Base-by-base conservation (phyloP, 306 rosid species). In the Oxytropis ochrocephala region DNA sequence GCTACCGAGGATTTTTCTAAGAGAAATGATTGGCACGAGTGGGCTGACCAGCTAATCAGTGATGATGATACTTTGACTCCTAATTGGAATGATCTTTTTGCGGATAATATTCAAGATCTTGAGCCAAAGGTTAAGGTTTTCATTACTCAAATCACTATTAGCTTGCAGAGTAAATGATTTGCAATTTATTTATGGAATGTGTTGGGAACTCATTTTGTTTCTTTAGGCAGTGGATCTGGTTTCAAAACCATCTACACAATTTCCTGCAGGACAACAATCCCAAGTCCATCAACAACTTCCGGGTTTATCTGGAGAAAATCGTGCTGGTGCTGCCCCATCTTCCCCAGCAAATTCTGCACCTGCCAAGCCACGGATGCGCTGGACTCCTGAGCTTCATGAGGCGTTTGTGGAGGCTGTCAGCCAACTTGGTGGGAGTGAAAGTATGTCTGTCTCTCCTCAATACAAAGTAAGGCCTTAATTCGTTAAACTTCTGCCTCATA, bases 321-420 rank as follows among this genome's bases (percentile, higher is more conserved):
- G 41, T 57, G 35, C 71, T 33, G 73, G 70, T 81, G 73, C 77
- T 49, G 71, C 88, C 47, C 82, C 87, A 4, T 58, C 86, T 76
- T 79, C 95, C 72, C 73, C 88, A 11, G 79, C 88, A 78, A 91
- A 88, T 76, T 83, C 83, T 72, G 83, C 81, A 35, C 36, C 86
- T 44, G 47, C 92, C 55, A 95, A 95, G 76, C 85, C 95, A 7
- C 95, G 99, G 63, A 95, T 95, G 99, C 99, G 99, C 52, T 95
- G 99, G 99, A 91, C 99, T 18, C 99, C 97, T 8, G 97, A 95
- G 79, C 96, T 95, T 78, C 99, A 95, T 64, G 99, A 89, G 70
- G 90, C 96, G 76, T 95, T 95, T 85, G 96, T 95, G 73, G 99
- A 95, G 75, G 97, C 99, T 81, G 95, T 95, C 64, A 91, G 39